A percentile compares a stretch with the other conserved stretches of the same genome.
These are phyloP conservation scores for Copromyces sp. DNA, from an alignment of 495 filamentous ascomycete genomes.

Conservation along the genomic window DNA sequence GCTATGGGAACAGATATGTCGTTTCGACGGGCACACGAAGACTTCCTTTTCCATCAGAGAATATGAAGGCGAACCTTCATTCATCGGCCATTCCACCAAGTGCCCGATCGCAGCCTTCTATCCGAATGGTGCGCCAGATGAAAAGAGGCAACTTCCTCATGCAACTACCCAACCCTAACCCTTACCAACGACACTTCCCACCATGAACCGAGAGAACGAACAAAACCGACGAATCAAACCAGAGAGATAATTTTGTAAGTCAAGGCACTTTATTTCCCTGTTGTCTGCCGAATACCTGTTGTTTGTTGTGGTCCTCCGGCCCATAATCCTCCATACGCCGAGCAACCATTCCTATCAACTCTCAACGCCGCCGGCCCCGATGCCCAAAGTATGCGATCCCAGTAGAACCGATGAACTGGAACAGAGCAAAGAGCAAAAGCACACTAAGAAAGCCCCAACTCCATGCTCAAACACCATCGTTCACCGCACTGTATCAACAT, in stretches of 20 bases:
- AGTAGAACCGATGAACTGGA: background rate
- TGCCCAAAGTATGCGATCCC: background rate
- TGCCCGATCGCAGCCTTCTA: background rate
- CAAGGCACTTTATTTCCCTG: background rate
- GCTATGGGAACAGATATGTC: background rate
- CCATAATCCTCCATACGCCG: background rate
- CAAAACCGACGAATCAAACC: background rate
- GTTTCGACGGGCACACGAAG: background rate
- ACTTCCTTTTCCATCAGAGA: background rate
- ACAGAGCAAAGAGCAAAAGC: background rate
- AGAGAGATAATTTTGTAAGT: background rate
- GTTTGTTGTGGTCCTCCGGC: background rate
- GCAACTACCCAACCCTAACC: background rate
- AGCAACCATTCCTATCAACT: background rate
- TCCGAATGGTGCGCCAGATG: background rate
- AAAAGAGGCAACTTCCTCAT: background rate
- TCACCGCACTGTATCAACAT: background rate
- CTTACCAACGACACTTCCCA: no score
- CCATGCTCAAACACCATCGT: background rate
- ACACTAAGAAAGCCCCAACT: background rate
- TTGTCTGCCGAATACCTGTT: background rate
- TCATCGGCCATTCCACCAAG: background rate
- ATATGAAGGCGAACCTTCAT: background rate
- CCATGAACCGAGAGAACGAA: no score
- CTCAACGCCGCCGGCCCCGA: background rate